Percentiles rank a stretch among this genome's conserved stretches.
These are phyloP conservation scores for Drechslerella stenobrocha DNA, from an alignment of 2,329 filamentous ascomycete genomes.

Conservation along the genomic window DNA sequence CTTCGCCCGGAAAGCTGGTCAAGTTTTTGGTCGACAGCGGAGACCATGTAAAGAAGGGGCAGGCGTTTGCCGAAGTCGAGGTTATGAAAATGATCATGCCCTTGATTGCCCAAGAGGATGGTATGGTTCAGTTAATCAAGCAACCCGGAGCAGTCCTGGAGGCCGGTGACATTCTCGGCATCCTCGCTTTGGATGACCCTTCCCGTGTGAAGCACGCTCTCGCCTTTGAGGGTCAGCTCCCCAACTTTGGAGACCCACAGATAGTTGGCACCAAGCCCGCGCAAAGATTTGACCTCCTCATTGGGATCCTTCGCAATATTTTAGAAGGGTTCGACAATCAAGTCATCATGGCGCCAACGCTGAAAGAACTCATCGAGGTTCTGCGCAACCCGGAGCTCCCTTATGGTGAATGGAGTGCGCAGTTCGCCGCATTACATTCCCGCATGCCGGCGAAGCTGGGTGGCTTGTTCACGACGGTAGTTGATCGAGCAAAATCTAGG, in stretches of 20 bases:
- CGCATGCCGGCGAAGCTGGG: slow-evolving; percentile 96
- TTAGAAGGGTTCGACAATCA: slow-evolving; percentile 95
- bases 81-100: slow-evolving; percentile 99
- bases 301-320: slow-evolving; percentile 81
- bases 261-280: slow-evolving; percentile 88
- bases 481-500: slow-evolving; percentile 78
- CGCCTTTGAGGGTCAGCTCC: slow-evolving; percentile 87
- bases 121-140: slow-evolving; percentile 97
- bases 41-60: slow-evolving; percentile 85
- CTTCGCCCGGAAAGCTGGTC: slow-evolving; percentile 94
- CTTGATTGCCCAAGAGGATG: slow-evolving; percentile 88
- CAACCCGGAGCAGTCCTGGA: slow-evolving; percentile 97
- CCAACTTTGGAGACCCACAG: slow-evolving; percentile 80
- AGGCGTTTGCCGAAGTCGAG: slow-evolving; percentile 94
- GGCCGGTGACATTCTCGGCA: slow-evolving; percentile 97
- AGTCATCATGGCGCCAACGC: slow-evolving; percentile 83
- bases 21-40: slow-evolving; percentile 97
- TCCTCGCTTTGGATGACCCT: slow-evolving; percentile 90
- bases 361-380: slow-evolving; percentile 87
- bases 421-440: slow-evolving; percentile 94
- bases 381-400: slow-evolving; percentile 86
- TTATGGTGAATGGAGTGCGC: slow-evolving; percentile 93
- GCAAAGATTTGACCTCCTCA: slow-evolving; percentile 78
- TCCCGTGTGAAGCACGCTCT: slow-evolving; percentile 95
- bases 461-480: slow-evolving; percentile 75